Conservation (phyloP, 306 rosid genomes). For the Rosa multiflora region DNA sequence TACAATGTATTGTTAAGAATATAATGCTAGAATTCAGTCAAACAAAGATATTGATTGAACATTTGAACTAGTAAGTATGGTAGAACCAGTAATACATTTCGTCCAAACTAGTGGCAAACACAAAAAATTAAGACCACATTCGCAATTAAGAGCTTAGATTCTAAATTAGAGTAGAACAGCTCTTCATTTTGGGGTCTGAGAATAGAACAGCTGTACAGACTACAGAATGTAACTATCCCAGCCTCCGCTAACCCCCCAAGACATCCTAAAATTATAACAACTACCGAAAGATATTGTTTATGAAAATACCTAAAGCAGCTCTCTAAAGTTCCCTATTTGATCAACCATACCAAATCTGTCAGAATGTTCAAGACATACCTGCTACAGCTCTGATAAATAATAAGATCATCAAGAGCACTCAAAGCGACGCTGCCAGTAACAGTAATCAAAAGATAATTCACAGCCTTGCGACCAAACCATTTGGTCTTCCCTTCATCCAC, state of each 20-base stretch:
- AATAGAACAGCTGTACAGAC: neutral
- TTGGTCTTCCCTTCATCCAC: slow-evolving; percentile 49
- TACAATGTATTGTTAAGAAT: neutral
- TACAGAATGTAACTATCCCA: neutral
- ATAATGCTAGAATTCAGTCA: neutral
- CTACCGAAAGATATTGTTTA: neutral
- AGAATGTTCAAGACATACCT: slow-evolving; percentile 40
- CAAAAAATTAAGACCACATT: neutral
- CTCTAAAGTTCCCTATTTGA: neutral
- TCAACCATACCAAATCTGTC: neutral
- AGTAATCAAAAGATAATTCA: slow-evolving; percentile 62
- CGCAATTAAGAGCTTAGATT: neutral
- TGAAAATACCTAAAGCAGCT: neutral
- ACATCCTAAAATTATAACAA: neutral
- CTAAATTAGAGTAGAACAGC: neutral
- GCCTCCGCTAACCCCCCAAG: neutral
- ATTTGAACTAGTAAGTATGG: neutral
- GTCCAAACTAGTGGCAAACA: neutral
- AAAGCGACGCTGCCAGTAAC: slow-evolving; percentile 80
- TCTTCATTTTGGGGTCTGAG: neutral
- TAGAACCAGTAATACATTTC: neutral
- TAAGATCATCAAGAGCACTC: slow-evolving; percentile 86
- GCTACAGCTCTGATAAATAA: slow-evolving; percentile 78
- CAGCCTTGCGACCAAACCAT: slow-evolving; percentile 65
- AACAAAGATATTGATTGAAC: neutral